These are phyloP conservation scores for Protomyces gravidus DNA, from an alignment of 1,139 yeast genomes.

Conservation along the genomic window DNA sequence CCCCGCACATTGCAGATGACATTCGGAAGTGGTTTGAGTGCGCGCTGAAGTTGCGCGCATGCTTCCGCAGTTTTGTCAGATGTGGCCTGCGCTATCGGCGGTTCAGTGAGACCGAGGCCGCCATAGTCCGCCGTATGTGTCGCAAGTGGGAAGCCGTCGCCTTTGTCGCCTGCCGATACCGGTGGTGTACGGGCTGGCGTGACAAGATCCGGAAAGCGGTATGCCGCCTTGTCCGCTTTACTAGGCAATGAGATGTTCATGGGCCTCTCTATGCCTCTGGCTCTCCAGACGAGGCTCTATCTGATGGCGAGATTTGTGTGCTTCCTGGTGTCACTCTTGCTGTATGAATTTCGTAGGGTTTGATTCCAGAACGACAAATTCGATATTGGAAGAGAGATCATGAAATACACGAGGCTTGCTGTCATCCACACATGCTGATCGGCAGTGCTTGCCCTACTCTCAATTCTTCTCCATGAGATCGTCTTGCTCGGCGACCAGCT, in stretches of 20 bases:
- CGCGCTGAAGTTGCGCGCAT: slow-evolving; percentile 13
- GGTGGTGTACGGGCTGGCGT: slow-evolving; percentile 17
- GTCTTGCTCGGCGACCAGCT: too few species aligned
- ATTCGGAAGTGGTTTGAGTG: slow-evolving; percentile 48
- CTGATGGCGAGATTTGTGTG: too few species aligned
- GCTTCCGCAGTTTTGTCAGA: not conserved
- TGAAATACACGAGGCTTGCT: too few species aligned
- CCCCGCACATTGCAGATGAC: slow-evolving; percentile 93
- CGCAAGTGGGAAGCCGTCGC: slow-evolving; percentile 3
- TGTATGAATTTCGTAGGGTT: too few species aligned
- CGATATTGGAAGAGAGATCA: too few species aligned
- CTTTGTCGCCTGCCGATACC: not conserved
- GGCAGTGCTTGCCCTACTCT: too few species aligned
- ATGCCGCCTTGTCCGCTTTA: not conserved
- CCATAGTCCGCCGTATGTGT: too few species aligned
- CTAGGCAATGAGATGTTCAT: slow-evolving; percentile 4
- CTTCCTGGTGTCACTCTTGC: too few species aligned
- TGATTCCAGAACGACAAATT: too few species aligned
- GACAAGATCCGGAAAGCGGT: slow-evolving; percentile 22
- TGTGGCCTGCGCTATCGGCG: not conserved
- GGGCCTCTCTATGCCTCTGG: not conserved
- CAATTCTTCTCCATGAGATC: too few species aligned
- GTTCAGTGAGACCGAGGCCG: slow-evolving; percentile 2
- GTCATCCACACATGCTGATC: too few species aligned
- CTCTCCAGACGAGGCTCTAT: too few species aligned